A percentile compares a stretch with the other conserved stretches of the same genome.
phyloP scores from a whole-genome alignment of 768 basidiomycete genomes.

The Dictyophora rubrovolvata region DNA sequence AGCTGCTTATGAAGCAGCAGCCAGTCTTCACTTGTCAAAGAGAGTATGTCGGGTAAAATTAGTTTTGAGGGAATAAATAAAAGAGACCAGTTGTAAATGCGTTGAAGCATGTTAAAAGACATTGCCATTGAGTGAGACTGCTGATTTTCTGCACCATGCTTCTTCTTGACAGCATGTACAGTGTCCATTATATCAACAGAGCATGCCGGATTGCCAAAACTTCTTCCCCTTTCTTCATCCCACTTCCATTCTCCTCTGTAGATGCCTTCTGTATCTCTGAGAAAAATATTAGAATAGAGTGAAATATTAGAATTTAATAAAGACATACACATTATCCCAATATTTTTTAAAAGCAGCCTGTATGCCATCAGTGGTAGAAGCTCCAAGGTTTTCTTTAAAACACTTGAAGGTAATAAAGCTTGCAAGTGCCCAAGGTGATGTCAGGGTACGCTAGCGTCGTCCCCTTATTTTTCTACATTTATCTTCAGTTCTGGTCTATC shows the following conservation, averaged over 20 bases:
- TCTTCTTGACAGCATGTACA: conserved; percentile 18
- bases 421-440: not conserved
- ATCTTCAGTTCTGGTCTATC: too few species aligned
- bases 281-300: not conserved
- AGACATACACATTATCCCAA: not conserved
- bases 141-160: conserved; percentile 13
- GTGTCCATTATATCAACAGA: conserved; percentile 16
- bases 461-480: too few species aligned
- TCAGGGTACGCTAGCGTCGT: too few species aligned
- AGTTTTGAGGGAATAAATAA: not conserved
- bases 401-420: not conserved
- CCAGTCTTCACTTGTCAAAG: conserved; percentile 5
- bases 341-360: not conserved
- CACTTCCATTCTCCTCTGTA: conserved; percentile 20
- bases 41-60: not conserved
- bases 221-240: conserved; percentile 14
- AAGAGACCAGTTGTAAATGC: conserved; percentile 18
- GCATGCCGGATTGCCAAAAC: conserved; percentile 22
- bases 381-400: not conserved
- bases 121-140: conserved; percentile 23
- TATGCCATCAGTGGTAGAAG: not conserved
- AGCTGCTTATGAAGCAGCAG: conserved; percentile 17
- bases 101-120: conserved; percentile 20
- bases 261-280: not conserved
- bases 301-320: not conserved